Base-by-base conservation (phyloP, 1,139 yeast species). In the Debaryomyces subglobosus region DNA sequence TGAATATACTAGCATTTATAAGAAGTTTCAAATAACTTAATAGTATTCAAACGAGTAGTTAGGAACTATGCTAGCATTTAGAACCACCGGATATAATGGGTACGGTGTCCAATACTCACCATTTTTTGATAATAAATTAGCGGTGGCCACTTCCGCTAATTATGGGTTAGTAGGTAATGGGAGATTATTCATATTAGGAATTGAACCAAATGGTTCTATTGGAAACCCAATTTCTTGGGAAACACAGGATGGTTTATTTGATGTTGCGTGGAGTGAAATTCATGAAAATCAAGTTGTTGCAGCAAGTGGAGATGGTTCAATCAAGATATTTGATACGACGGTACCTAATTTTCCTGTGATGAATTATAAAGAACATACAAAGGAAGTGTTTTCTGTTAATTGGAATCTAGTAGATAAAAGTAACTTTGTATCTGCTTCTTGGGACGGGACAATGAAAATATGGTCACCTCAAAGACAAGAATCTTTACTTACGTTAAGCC, bases 101-200 rank as follows among this genome's bases (percentile, higher is more conserved):
- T 90, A 89, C 64, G 86, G 87, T 0, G 86, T 91, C 13, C 88
- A 86, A 60, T 94, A 92, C 71, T 91, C 97, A 0, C 98, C 98
- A 5, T 94, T 84, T 62, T 88, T 82, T 58, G 98, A 94, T 68
- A 89, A 88, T 68, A 88, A 88, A 60, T 64, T 94, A 12, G 97
- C 97, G 0, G 95, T 90, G 32, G 95, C 96, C 1, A 77, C 96
- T 0, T 86, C 97, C 0, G 90, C 98, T 32, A 94, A 94, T 68
- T 94, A 86, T 67, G 98, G 98, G 2, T 74, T 94, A 8, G 97
- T 90, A 3, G 99, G 99, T 3, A 94, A 94, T 64, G 99, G 99
- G 3, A 78, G 89, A 53, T 72, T 94, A 27, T 85, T 74, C 58
- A 73, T 92, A 1, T 71, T 92, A 33, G 82, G 82, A 46, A 86